These are phyloP conservation scores for Patellaria atrata DNA, from an alignment of 495 filamentous ascomycete species.

Conservation along the genomic window DNA sequence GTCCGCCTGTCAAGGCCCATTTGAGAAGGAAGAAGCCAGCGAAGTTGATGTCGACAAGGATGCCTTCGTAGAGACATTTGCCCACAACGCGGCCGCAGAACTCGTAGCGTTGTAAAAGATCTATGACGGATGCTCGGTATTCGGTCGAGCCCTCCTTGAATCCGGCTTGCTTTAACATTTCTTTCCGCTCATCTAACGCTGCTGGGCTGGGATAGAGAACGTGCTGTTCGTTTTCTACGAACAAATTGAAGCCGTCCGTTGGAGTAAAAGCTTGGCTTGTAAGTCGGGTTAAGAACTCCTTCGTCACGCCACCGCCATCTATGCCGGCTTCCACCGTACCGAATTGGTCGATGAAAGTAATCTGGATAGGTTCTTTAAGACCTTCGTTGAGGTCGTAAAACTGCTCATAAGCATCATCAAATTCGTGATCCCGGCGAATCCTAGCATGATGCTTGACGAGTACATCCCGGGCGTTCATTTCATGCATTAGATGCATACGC, in stretches of 20 bases:
- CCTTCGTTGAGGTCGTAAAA: conserved; percentile 72
- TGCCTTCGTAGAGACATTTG: conserved; percentile 96
- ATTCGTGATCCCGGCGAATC: conserved; percentile 66
- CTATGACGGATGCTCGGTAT: conserved; percentile 42
- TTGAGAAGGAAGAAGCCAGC: conserved; percentile 93
- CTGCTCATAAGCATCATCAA: conserved; percentile 71
- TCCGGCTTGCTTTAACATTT: conserved; percentile 39
- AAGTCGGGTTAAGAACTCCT: conserved; percentile 88
- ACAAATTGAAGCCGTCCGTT: conserved; percentile 37
- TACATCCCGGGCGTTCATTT: conserved; percentile 30
- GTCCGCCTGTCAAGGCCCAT: conserved; percentile 68
- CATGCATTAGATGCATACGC: conserved; percentile 48
- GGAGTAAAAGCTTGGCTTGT: conserved; percentile 74
- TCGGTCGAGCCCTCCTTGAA: conserved; percentile 37
- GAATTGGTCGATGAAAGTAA: conserved; percentile 90
- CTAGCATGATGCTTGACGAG: conserved; percentile 63
- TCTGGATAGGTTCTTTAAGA: conserved; percentile 93
- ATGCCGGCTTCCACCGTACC: conserved; percentile 80
- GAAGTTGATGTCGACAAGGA: conserved; percentile 86
- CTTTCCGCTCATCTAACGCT: conserved; percentile 57
- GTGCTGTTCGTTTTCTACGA: conserved; percentile 79
- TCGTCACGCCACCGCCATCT: conserved; percentile 93
- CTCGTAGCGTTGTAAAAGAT: conserved; percentile 65
- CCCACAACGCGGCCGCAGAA: conserved; percentile 87
- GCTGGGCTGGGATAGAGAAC: conserved; percentile 80